These are phyloP conservation scores for Nitzschia palea DNA, from an alignment of 108 stramenopile genomes.

Conservation along the genomic window DNA sequence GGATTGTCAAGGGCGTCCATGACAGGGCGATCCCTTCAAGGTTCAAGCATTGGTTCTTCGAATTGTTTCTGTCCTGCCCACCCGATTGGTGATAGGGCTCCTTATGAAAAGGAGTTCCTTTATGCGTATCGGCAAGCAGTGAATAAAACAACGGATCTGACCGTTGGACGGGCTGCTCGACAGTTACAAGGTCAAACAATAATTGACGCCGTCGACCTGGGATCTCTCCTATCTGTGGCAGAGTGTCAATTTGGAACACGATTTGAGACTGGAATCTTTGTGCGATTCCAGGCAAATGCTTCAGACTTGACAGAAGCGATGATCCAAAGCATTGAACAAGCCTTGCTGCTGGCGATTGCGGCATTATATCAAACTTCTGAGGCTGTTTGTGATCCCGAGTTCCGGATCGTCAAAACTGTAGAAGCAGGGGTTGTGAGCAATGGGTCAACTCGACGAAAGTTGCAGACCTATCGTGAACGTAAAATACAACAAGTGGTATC, in stretches of 20 bases:
- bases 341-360: background rate
- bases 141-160: too few relatives aligned
- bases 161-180: too few relatives aligned
- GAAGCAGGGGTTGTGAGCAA: background rate
- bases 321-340: background rate
- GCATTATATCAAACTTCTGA: background rate
- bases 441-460: background rate
- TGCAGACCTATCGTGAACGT: background rate
- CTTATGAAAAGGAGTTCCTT: slow-evolving; percentile 4
- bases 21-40: background rate
- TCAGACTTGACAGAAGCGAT: background rate
- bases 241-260: slow-evolving; percentile 6
- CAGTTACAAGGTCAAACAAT: too few relatives aligned
- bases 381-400: slow-evolving; percentile 6
- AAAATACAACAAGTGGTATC: background rate
- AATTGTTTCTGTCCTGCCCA: slow-evolving; percentile 11
- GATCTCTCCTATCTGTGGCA: background rate
- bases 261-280: slow-evolving; percentile 2
- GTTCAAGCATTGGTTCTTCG: background rate
- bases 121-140: slow-evolving; percentile 2
- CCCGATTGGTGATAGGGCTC: slow-evolving; percentile 8
- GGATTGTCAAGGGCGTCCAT: background rate
- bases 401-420: slow-evolving; percentile 4
- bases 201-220: background rate
- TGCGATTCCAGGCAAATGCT: background rate